Conservation (phyloP, 768 basidiomycete species). For the Amanita muscaria region DNA sequence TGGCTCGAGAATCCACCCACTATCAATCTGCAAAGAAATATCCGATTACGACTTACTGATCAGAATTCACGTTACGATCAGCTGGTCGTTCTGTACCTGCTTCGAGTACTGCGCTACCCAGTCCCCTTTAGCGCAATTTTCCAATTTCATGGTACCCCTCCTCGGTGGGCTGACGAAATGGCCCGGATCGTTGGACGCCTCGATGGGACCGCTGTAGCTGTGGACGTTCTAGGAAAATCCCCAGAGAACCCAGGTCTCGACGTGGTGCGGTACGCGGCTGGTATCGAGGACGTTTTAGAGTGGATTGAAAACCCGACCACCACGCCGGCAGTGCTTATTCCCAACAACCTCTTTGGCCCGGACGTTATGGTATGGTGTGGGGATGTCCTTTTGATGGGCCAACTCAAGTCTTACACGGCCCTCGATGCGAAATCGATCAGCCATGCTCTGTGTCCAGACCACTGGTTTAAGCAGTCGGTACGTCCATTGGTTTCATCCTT, state of each 20-base stretch:
- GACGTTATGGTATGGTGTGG: slow-evolving; percentile 5
- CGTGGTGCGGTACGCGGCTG: slow-evolving; percentile 10
- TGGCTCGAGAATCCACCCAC: slow-evolving; percentile 9
- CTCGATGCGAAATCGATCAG: slow-evolving; percentile 3
- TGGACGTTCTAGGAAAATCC: slow-evolving; percentile 8
- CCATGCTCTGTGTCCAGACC: slow-evolving; percentile 10
- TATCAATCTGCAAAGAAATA: slow-evolving; percentile 5
- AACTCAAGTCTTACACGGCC: slow-evolving; percentile 11
- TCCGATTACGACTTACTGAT: slow-evolving; percentile 7
- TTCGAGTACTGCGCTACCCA: slow-evolving; percentile 8
- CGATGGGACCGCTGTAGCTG: slow-evolving; percentile 6
- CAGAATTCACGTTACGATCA: slow-evolving; percentile 9
- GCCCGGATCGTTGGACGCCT: slow-evolving; percentile 9
- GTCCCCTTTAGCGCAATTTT: slow-evolving; percentile 6
- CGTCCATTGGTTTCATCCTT: neutral
- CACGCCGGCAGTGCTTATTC: slow-evolving; percentile 9
- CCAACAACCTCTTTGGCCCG: slow-evolving; percentile 10
- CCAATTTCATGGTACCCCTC: slow-evolving; percentile 7
- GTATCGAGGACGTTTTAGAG: slow-evolving; percentile 9
- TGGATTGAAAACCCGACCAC: slow-evolving; percentile 6
- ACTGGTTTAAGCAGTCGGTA: slow-evolving; percentile 11
- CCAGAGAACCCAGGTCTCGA: slow-evolving; percentile 12
- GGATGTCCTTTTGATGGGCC: slow-evolving; percentile 13
- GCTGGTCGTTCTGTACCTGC: slow-evolving; percentile 12
- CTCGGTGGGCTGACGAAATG: slow-evolving; percentile 6